Percentiles rank a stretch among this genome's conserved stretches.
phyloP scores from a whole-genome alignment of 345 rosid genomes.

The sweet orange (Citrus sinensis) region DNA sequence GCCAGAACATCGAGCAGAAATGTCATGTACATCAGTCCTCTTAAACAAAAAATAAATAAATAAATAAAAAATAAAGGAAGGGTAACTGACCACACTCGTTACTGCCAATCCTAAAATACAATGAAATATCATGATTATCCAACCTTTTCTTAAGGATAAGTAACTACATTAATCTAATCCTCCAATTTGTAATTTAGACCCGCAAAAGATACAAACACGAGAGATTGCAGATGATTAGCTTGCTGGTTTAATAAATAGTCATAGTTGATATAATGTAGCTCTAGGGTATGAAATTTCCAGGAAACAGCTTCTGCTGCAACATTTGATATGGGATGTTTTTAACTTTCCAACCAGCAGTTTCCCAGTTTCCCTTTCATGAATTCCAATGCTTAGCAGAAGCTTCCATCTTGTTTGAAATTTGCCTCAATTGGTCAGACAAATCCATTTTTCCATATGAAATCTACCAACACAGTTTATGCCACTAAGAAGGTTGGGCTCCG shows the following conservation, averaged over 20 bases:
- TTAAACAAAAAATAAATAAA: background rate
- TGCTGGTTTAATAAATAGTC: background rate
- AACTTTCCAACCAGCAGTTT: background rate
- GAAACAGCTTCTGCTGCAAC: slow-evolving; percentile 16
- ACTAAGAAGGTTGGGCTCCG: background rate
- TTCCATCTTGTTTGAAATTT: background rate
- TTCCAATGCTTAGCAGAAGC: slow-evolving; percentile 2
- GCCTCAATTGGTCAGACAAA: background rate
- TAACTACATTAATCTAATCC: background rate
- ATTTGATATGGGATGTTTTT: slow-evolving; percentile 7
- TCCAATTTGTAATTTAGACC: background rate
- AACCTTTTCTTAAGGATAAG: background rate
- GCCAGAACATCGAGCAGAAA: background rate
- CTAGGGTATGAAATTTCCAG: slow-evolving; percentile 16
- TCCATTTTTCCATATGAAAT: background rate
- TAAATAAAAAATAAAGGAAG: no score
- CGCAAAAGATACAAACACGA: background rate
- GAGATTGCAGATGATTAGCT: background rate
- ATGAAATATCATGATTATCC: background rate
- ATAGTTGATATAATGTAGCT: background rate
- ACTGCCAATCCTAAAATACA: background rate
- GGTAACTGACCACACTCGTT: background rate
- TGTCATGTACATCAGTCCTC: background rate
- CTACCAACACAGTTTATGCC: background rate
- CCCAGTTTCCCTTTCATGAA: slow-evolving; percentile 2